Base-by-base conservation (phyloP, 2,329 filamentous ascomycete genomes). In the Massarina eburnea region DNA sequence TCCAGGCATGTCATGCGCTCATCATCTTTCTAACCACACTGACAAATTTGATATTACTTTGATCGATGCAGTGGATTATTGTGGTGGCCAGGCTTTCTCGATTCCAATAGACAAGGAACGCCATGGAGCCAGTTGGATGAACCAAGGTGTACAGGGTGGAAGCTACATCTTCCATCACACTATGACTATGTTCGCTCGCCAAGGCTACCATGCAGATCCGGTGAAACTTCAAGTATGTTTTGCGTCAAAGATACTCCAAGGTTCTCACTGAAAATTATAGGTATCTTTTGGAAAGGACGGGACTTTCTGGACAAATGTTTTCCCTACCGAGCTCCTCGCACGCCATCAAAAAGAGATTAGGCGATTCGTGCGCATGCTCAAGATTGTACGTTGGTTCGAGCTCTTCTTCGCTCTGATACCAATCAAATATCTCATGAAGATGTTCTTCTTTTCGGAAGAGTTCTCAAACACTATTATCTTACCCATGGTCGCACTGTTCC, bases 381-480 rank as follows among this genome's bases (percentile, higher is more conserved):
- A 75, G 43, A 68, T 84, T 15, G 74, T 84, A 9, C 77, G 81
- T 38, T 79, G 74, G 75, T 80, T 81, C n/a, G 78, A 84, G 71
- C 62, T 83, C 1, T 59, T 85, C 24, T 76, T 85, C 37, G 81
- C 80, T 0, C 64, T 86, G 2, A 61, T 86, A 1, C 83, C 73
- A 0, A 82, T 90, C 57, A 83, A 81, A 48, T 67, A 82, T 26
- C 77, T 89, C 63, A 75, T 89, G 55, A 80, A 80, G 45, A 66
- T 89, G 40, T 89, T 88, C 67, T 72, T 81, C 45, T 89, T 90
- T 68, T 84, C 76, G 45, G 76, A 80, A 8, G 84, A 87, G 44
- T 91, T 90, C 61, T 80, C 80, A 14, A 84, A 89, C 58, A 83
- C 82, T 27, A 84, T 90, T 68, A 82, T 86, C 0, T 76, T 87